phyloP scores from a whole-genome alignment of 2,329 filamentous ascomycete species.

The Epichloe hybrida region DNA sequence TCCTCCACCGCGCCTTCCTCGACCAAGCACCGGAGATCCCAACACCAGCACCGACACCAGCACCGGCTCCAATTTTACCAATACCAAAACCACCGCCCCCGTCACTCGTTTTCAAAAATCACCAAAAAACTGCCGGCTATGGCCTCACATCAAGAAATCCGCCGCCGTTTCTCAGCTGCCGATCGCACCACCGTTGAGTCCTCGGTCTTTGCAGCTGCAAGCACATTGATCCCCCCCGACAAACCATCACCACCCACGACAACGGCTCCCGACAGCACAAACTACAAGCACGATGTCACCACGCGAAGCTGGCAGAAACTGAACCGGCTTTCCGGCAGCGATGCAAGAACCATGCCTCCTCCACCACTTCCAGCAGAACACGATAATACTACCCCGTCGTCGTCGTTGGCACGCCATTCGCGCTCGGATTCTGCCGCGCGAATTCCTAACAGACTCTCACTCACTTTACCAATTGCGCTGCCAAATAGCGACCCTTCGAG shows the following conservation, averaged over 20 bases:
- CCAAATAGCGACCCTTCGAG: constrained; percentile 39
- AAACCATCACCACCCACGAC: constrained; percentile 2
- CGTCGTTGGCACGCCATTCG: constrained; percentile 28
- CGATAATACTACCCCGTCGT: constrained; percentile 26
- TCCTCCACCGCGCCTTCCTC: constrained; percentile 23
- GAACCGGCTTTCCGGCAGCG: neutral
- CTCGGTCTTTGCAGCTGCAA: constrained; percentile 9
- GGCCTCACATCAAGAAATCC: constrained; percentile 24
- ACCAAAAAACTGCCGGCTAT: constrained; percentile 17
- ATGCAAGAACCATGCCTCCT: constrained; percentile 18
- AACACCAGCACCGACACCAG: neutral
- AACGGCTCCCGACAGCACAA: constrained; percentile 2
- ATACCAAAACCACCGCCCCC: neutral
- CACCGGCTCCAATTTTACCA: constrained; percentile 14
- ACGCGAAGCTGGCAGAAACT: neutral
- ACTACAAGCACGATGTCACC: neutral
- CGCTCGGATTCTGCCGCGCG: constrained; percentile 41
- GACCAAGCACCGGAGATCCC: constrained; percentile 19
- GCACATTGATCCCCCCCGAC: constrained; percentile 12
- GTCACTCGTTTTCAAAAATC: constrained; percentile 9
- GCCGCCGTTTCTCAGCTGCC: constrained; percentile 26
- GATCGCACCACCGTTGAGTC: constrained; percentile 20
- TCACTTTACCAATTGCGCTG: constrained; percentile 47
- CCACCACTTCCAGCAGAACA: constrained; percentile 23
- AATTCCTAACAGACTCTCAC: constrained; percentile 43